Evolutionary conservation across 108 stramenopile genomes (phyloP).

Genomic region (Bacterosira constricta): DNA sequence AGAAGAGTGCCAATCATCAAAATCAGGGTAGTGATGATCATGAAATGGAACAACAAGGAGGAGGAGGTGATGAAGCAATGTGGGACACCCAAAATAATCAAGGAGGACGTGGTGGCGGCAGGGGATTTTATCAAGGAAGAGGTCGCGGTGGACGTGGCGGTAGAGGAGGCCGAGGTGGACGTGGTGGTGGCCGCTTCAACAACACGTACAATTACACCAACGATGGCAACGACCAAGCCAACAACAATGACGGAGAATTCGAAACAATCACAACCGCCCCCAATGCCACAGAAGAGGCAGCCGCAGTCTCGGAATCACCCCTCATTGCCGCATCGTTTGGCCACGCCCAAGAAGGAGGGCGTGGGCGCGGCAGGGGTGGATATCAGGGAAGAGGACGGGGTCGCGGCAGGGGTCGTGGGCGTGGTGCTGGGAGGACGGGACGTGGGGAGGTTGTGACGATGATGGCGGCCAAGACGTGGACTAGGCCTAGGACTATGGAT

Average conservation of each 20-base stretch:
- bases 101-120: conserved; percentile 8
- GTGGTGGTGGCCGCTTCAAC: conserved; percentile 7
- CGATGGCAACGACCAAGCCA: conserved; percentile 1
- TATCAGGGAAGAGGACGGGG: background rate
- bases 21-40: conserved; percentile 12
- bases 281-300: conserved; percentile 49
- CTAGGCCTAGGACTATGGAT: conserved; percentile 56
- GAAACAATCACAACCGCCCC: background rate
- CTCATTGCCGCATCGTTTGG: conserved; percentile 43
- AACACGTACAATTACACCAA: background rate
- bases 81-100: no score
- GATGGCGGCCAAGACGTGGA: conserved; percentile 81
- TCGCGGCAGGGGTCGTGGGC: conserved; percentile 49
- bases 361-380: conserved; percentile 46
- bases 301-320: conserved; percentile 53
- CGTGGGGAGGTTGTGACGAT: conserved; percentile 58
- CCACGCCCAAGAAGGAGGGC: conserved; percentile 24
- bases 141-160: conserved; percentile 25
- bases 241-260: background rate
- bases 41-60: no score
- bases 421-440: conserved; percentile 41
- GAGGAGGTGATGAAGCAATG: no score
- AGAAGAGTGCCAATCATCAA: background rate
- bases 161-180: conserved; percentile 29
- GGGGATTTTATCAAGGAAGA: conserved; percentile 19